Conservation (phyloP, 169 alveolate genomes). For the Plasmodium inui region DNA sequence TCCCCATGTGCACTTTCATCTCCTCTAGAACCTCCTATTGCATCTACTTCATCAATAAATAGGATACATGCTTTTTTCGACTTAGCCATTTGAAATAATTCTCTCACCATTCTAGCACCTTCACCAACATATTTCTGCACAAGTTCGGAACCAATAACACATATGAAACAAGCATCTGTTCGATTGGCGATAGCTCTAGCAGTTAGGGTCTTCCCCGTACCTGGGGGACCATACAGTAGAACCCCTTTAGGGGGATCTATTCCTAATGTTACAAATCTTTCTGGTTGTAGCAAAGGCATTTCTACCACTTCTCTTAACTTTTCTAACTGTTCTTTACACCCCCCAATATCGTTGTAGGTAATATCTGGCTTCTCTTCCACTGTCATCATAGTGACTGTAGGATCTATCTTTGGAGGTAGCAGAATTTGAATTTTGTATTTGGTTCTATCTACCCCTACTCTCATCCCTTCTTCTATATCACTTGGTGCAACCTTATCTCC, state of each 20-base stretch:
- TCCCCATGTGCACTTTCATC: conserved; percentile 95
- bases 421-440: conserved; percentile 97
- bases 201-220: conserved; percentile 95
- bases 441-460: conserved; percentile 98
- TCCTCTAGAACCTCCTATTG: conserved; percentile 95
- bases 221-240: conserved; percentile 98
- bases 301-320: conserved; percentile 98
- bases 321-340: conserved; percentile 98
- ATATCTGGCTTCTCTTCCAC: conserved; percentile 99
- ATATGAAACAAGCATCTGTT: conserved; percentile 98
- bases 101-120: conserved; percentile 99
- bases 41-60: conserved; percentile 98
- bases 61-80: conserved; percentile 97
- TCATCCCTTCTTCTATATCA: conserved; percentile 99
- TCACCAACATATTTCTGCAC: conserved; percentile 99
- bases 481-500: conserved; percentile 99
- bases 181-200: conserved; percentile 99
- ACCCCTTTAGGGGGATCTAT: conserved; percentile 99
- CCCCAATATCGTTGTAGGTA: conserved; percentile 99
- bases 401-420: conserved; percentile 99
- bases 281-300: conserved; percentile 99
- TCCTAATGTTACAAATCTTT: conserved; percentile 97
- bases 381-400: conserved; percentile 99
- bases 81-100: conserved; percentile 97
- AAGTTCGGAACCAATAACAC: conserved; percentile 99